phyloP scores from a whole-genome alignment of 129 eudicot species.

The Helianthus tuberosus region DNA sequence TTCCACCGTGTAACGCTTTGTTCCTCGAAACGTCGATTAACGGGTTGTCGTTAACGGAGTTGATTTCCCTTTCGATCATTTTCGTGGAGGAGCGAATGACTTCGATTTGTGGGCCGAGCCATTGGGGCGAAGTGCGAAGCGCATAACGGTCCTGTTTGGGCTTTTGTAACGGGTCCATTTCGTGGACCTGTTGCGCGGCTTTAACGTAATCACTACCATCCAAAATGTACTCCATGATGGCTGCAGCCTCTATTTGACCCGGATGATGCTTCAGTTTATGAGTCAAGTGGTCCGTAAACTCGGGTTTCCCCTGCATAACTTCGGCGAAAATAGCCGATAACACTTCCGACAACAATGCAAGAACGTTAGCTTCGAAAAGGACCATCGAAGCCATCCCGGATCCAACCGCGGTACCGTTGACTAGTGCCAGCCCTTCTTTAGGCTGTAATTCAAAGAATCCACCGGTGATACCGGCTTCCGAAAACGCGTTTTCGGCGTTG shows the following conservation, averaged over 20 bases:
- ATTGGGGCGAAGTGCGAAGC: constrained; percentile 62
- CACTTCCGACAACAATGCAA: constrained; percentile 56
- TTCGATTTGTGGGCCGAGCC: constrained; percentile 65
- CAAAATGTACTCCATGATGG: constrained; percentile 57
- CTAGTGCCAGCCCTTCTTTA: constrained; percentile 62
- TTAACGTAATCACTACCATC: constrained; percentile 54
- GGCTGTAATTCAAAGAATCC: constrained; percentile 65
- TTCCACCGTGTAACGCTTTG: constrained; percentile 61
- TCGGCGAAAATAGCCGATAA: constrained; percentile 58
- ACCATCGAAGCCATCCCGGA: constrained; percentile 72
- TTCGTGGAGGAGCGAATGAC: constrained; percentile 50
- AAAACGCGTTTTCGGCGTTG: constrained; percentile 41
- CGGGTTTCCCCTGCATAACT: constrained; percentile 67
- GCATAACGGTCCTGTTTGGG: constrained; percentile 64
- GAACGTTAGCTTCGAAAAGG: constrained; percentile 52
- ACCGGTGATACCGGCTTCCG: constrained; percentile 34
- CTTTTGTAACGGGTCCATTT: constrained; percentile 54
- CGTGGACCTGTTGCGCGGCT: constrained; percentile 48
- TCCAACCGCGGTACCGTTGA: constrained; percentile 66
- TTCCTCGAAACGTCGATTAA: constrained; percentile 58
- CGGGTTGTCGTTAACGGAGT: constrained; percentile 60
- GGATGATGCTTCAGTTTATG: constrained; percentile 63
- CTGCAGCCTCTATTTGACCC: constrained; percentile 68
- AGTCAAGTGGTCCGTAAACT: constrained; percentile 62
- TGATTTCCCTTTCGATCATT: constrained; percentile 56